Conservation (phyloP, 1,139 yeast species). For the Kurtzmaniella quercitrusa region DNA sequence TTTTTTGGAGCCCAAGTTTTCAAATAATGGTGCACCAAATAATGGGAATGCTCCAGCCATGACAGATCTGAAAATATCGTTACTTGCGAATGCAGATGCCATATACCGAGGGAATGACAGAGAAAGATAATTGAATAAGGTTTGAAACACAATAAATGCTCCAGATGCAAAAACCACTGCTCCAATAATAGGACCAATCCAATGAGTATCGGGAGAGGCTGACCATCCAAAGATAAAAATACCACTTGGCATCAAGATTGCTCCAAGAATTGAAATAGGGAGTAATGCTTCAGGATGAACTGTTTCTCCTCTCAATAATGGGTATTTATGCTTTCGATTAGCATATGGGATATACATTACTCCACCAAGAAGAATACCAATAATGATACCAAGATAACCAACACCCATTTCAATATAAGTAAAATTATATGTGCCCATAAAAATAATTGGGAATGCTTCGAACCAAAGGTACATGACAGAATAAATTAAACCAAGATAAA, state of each 20-base stretch:
- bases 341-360: slow-evolving; percentile 17
- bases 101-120: slow-evolving; percentile 49
- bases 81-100: slow-evolving; percentile 31
- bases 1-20: slow-evolving; percentile 24
- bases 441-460: slow-evolving; percentile 32
- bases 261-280: slow-evolving; percentile 40
- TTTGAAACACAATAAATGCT: slow-evolving; percentile 28
- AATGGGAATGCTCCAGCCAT: slow-evolving; percentile 32
- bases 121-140: slow-evolving; percentile 49
- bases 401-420: slow-evolving; percentile 22
- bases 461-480: slow-evolving; percentile 30
- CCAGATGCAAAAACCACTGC: slow-evolving; percentile 25
- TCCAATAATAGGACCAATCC: slow-evolving; percentile 32
- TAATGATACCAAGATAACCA: slow-evolving; percentile 17
- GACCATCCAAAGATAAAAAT: slow-evolving; percentile 33
- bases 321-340: slow-evolving; percentile 19
- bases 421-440: slow-evolving; percentile 18
- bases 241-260: slow-evolving; percentile 26
- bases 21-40: slow-evolving; percentile 43
- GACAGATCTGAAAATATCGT: slow-evolving; percentile 22
- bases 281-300: slow-evolving; percentile 60
- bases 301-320: slow-evolving; percentile 27
- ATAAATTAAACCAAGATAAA: slow-evolving; percentile 28
- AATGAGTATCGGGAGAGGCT: slow-evolving; percentile 21
- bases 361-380: slow-evolving; percentile 20